These are phyloP conservation scores for Lojkania enalia DNA, from an alignment of 2,329 filamentous ascomycete genomes.

Conservation along the genomic window DNA sequence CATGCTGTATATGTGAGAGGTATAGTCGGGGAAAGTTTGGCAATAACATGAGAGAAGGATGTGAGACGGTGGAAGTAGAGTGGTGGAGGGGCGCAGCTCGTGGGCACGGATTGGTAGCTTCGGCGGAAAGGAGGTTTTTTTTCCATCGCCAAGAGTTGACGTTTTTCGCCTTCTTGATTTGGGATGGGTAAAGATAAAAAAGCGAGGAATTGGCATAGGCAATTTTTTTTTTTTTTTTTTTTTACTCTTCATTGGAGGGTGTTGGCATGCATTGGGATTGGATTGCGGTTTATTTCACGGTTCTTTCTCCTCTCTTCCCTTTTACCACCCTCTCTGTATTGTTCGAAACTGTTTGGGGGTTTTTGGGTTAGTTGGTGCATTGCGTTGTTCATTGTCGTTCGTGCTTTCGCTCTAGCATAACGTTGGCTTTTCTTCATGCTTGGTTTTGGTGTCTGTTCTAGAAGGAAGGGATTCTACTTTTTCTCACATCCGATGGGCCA, in stretches of 20 bases:
- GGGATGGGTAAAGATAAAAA: background rate
- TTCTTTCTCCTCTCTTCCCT: background rate
- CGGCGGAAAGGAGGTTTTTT: slow-evolving; percentile 2
- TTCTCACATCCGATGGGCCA: too few relatives aligned
- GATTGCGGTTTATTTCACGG: background rate
- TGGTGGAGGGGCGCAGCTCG: too few relatives aligned
- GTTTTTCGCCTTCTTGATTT: background rate
- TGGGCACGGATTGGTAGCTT: background rate
- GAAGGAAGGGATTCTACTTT: too few relatives aligned
- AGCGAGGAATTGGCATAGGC: background rate
- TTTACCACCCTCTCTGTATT: background rate
- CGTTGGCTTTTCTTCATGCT: too few relatives aligned
- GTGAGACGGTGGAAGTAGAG: too few relatives aligned
- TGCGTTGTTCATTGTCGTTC: too few relatives aligned
- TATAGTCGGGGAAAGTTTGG: too few relatives aligned
- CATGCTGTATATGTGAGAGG: too few relatives aligned
- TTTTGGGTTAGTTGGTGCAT: too few relatives aligned
- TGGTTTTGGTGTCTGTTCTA: too few relatives aligned
- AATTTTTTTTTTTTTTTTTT: background rate
- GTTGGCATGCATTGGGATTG: slow-evolving; percentile 1
- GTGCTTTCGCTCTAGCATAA: too few relatives aligned
- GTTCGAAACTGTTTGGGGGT: background rate
- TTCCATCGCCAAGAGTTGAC: background rate
- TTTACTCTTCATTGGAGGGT: background rate
- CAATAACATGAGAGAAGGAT: too few relatives aligned